Percentiles rank a stretch among this genome's conserved stretches.
phyloP scores from a whole-genome alignment of 495 filamentous ascomycete genomes.

The Penicillium paxilli region DNA sequence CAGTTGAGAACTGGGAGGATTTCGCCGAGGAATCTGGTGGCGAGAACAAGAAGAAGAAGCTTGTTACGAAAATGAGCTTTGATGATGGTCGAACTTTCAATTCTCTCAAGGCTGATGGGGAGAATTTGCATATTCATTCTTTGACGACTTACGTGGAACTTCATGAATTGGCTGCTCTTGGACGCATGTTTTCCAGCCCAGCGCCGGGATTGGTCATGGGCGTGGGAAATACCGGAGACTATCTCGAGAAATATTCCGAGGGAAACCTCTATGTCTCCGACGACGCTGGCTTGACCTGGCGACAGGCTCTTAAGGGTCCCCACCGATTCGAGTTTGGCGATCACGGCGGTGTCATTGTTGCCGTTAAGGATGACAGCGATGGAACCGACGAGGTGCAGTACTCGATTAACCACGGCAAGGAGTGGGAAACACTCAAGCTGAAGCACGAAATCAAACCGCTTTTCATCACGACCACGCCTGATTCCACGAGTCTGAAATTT shows the following conservation, averaged over 20 bases:
- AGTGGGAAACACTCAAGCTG: slow-evolving; percentile 67
- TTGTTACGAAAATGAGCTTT: slow-evolving; percentile 82
- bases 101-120: slow-evolving; percentile 56
- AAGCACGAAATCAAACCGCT: slow-evolving; percentile 60
- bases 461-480: slow-evolving; percentile 79
- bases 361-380: slow-evolving; percentile 62
- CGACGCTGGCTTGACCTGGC: slow-evolving; percentile 87
- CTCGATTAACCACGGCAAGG: slow-evolving; percentile 83
- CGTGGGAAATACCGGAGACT: slow-evolving; percentile 80
- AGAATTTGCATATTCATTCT: slow-evolving; percentile 81
- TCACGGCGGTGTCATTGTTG: slow-evolving; percentile 82
- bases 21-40: slow-evolving; percentile 52
- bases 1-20: slow-evolving; percentile 81
- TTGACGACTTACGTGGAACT: slow-evolving; percentile 61
- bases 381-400: slow-evolving; percentile 68
- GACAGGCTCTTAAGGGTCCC: slow-evolving; percentile 66
- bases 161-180: slow-evolving; percentile 59
- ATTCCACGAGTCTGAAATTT: slow-evolving; percentile 90
- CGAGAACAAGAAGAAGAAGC: slow-evolving; percentile 55
- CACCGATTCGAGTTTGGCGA: slow-evolving; percentile 97
- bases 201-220: slow-evolving; percentile 93
- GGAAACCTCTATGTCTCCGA: slow-evolving; percentile 85
- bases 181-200: slow-evolving; percentile 89
- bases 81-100: slow-evolving; percentile 86
- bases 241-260: slow-evolving; percentile 63